Evolutionary conservation across 768 basidiomycete genomes (phyloP), one percentile per base, ranked within the genome.

Genomic region (Kwoniella mangroviensis): DNA sequence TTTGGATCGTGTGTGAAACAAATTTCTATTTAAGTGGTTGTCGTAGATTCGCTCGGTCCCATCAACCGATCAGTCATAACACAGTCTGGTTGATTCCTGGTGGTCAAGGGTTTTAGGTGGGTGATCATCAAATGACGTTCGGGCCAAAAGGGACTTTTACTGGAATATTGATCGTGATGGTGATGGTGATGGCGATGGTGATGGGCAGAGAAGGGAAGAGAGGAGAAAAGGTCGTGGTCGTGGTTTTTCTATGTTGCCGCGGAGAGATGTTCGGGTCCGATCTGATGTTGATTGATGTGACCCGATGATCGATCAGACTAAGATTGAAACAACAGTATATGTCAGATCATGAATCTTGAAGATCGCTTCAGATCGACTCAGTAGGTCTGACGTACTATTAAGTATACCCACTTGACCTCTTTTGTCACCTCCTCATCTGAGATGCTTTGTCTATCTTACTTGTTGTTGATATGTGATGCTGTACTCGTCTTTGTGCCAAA

Each of bases 251-350:
- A 54, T 19, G 53, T 54, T 54, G 53, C 53, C 53, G 53, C 53
- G 53, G 53, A 54, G 53, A 54, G 53, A 54, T 54, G 24, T 21
- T 54, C 53, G 53, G 21, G 24, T 54, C 53, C 53, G 24, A 54
- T 22, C 21, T 54, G 53, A 54, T 54, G 49, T 5, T 54, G 53
- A 54, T 24, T 24, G 53, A 21, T 54, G 15, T 51, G 21, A 51
- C 49, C 15, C 15, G 49, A 21, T 54, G 53, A 24, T 54, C 13
- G n/a, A 54, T 13, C 9, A 51, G 9, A 17, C 17, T 51, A 19
- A 15, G 34, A 34, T 34, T 6, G 34, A 7, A 51, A 51, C 15
- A 51, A 51, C 49, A 51, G 21, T 51, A 15, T 17, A 51, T 21
- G 49, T 17, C 15, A 51, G 49, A 51, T 51, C 49, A 51, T 17